A percentile compares a stretch with the other conserved stretches of the same genome.
These are phyloP conservation scores for Heterobasidion annosum DNA, from an alignment of 1,284 basidiomycete genomes.

Conservation along the genomic window DNA sequence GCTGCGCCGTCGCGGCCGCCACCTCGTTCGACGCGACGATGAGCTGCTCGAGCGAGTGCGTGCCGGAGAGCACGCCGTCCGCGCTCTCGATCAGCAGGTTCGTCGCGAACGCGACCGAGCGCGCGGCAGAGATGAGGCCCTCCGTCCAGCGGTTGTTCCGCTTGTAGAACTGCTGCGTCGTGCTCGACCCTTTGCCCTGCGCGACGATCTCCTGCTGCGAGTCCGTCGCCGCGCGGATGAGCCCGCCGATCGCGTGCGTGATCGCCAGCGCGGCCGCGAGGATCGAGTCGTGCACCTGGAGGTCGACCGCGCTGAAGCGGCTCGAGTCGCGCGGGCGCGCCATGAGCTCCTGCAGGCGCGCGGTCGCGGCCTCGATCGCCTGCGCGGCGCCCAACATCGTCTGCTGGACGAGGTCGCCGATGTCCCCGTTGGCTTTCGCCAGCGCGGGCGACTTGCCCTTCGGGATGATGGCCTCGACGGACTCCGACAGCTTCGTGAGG, in stretches of 20 bases:
- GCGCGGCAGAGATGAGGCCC: conserved; percentile 96
- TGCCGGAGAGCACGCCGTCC: conserved; percentile 94
- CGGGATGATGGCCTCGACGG: conserved; percentile 82
- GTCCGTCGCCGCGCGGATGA: conserved; percentile 95
- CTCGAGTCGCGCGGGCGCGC: conserved; percentile 78
- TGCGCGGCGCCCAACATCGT: conserved; percentile 93
- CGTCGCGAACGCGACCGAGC: conserved; percentile 97
- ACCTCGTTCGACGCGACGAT: conserved; percentile 99
- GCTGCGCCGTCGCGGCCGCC: conserved; percentile 92
- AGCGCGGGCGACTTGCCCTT: conserved; percentile 66
- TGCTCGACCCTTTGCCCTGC: conserved; percentile 87
- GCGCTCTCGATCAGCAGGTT: conserved; percentile 94
- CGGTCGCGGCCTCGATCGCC: conserved; percentile 91
- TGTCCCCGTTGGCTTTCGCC: conserved; percentile 81
- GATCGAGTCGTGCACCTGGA: conserved; percentile 98
- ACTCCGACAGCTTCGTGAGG: conserved; percentile 79
- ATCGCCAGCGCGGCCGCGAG: conserved; percentile 90
- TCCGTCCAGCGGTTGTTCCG: conserved; percentile 99
- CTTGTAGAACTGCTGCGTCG: conserved; percentile 98
- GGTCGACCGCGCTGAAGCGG: conserved; percentile 83
- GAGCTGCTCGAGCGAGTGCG: conserved; percentile 95
- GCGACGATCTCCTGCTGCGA: conserved; percentile 98
- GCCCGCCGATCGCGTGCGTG: conserved; percentile 88
- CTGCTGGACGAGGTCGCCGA: conserved; percentile 93
- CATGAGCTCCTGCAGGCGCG: conserved; percentile 86